Evolutionary conservation across 169 alveolate genomes (phyloP).

Genomic region (Plasmodium berghei): DNA sequence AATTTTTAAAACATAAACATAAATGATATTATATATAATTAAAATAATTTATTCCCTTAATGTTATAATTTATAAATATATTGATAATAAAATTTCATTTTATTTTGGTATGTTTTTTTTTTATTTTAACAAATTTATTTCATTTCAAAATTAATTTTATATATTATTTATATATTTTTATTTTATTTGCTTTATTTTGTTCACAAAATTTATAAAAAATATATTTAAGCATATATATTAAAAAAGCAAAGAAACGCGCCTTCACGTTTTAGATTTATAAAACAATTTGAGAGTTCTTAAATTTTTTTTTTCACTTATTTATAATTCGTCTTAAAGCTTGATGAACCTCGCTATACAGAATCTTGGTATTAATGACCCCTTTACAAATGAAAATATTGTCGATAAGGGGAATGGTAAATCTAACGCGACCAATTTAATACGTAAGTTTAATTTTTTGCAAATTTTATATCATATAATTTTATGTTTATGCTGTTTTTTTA

Average conservation of each 20-base stretch:
- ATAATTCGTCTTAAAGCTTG: conserved; percentile 61
- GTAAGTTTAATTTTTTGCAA: conserved; percentile 16
- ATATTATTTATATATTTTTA: background rate
- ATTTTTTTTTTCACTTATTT: background rate
- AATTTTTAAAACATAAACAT: background rate
- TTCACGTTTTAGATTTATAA: too few relatives aligned
- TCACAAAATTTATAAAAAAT: conserved; percentile 3
- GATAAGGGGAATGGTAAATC: conserved; percentile 77
- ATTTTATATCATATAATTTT: too few relatives aligned
- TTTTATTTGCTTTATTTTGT: background rate
- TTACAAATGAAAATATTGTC: conserved; percentile 75
- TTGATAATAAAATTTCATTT: background rate
- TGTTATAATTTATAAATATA: too few relatives aligned
- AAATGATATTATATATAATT: background rate
- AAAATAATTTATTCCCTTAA: too few relatives aligned
- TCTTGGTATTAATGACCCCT: conserved; percentile 78
- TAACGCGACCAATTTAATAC: conserved; percentile 71
- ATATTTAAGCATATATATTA: background rate
- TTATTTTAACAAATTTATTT: background rate
- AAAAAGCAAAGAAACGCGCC: background rate
- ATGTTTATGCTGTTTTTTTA: too few relatives aligned
- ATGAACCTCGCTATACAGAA: conserved; percentile 78
- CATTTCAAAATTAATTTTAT: background rate
- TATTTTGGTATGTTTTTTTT: background rate
- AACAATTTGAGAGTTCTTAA: background rate